Evolutionary conservation across 2,329 filamentous ascomycete genomes (phyloP), one percentile per base, ranked within the genome.

Genomic region (Aspergillus aculeatus): DNA sequence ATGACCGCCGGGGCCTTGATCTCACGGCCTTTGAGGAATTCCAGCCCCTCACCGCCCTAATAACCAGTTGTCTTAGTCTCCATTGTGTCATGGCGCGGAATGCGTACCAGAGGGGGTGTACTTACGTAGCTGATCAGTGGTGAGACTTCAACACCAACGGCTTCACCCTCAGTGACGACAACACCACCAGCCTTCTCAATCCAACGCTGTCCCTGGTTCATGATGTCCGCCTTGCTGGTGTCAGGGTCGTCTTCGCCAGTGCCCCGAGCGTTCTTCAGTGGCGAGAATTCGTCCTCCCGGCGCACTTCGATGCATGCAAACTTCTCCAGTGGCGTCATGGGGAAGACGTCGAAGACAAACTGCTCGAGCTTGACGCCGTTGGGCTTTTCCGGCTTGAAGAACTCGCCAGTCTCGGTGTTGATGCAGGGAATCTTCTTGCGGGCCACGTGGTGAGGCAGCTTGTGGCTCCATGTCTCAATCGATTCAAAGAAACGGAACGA

Each of bases 331-430:
- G 88, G 81, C 55, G 96, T 82, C 82, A 94, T 85, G 62, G 94
- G 93, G 84, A 99, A 99, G 73, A 96, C 95, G 75, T 99, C 95
- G 74, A 99, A 99, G 62, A 99, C 93, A 71, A 98, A 99, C 79
- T 98, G 95, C 84, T 99, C 95, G 44, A 99, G 86, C 84, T 99
- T 99, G 84, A 99, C 93, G 67, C 95, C 95, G 73, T 99, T 99
- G 65, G 95, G 92, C 81, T 92, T 95, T 76, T 92, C 88, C 3
- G 94, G 92, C 84, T 96, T 96, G 77, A 96, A 82, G 0, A 86
- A 86, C 75, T 91, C 88, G 64, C 92, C 93, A 32, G 84, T 89
- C 73, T 89, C 82, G 14, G 88, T 84, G 74, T 96, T 87, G 66
- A 91, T 84, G 74, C 86, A 89, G 11, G 94, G 93, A 64, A 99